phyloP scores from a whole-genome alignment of 331 rosid genomes.

The Malus hybrid region DNA sequence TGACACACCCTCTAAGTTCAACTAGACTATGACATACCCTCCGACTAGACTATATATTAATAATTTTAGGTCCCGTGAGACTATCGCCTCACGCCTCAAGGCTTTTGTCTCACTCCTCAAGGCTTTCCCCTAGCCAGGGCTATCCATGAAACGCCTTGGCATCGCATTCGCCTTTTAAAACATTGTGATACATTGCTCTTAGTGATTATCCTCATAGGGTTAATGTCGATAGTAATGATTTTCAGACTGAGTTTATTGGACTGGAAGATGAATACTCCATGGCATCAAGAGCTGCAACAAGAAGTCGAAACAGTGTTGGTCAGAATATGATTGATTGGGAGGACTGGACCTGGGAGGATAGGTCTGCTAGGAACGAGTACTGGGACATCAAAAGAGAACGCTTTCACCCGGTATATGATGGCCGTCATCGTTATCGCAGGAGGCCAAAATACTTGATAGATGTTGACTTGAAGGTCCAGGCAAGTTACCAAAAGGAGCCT shows the following conservation, averaged over 20 bases:
- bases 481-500: constrained; percentile 69
- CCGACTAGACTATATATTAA: too few relatives aligned
- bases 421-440: constrained; percentile 38
- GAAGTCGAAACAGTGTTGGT: constrained; percentile 29
- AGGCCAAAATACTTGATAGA: constrained; percentile 56
- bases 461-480: constrained; percentile 84
- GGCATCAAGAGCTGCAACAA: constrained; percentile 35
- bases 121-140: too few relatives aligned
- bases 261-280: constrained; percentile 46
- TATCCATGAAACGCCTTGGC: too few relatives aligned
- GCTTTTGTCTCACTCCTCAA: too few relatives aligned
- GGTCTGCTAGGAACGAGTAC: constrained; percentile 46
- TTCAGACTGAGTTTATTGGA: constrained; percentile 31
- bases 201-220: constrained; percentile 38
- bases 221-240: constrained; percentile 19
- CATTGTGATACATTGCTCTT: constrained; percentile 9
- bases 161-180: too few relatives aligned
- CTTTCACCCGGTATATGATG: constrained; percentile 33
- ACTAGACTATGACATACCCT: too few relatives aligned
- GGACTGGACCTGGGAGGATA: constrained; percentile 62
- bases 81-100: too few relatives aligned
- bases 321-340: constrained; percentile 55
- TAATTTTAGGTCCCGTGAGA: too few relatives aligned
- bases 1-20: too few relatives aligned
- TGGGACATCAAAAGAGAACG: constrained; percentile 49